Evolutionary conservation across 768 basidiomycete species (phyloP).

Genomic region (Pseudohyphozyma bogoriensis): DNA sequence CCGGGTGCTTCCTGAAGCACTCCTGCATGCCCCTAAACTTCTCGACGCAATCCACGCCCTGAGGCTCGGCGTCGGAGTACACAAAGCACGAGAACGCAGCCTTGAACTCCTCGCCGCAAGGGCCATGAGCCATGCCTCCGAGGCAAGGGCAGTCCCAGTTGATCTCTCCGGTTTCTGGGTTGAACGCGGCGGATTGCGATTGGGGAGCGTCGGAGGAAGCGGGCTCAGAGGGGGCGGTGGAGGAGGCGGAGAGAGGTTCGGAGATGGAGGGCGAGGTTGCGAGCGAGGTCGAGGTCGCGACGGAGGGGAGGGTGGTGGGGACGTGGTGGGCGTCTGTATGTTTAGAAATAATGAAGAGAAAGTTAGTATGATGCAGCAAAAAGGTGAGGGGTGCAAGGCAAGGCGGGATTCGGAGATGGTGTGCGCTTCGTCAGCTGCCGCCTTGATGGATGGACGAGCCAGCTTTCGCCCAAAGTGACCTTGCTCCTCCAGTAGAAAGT

Average conservation of each 20-base stretch:
- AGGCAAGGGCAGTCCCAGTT: conserved; percentile 99
- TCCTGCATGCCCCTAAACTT: conserved; percentile 96
- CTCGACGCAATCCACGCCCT: conserved; percentile 95
- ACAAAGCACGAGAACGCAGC: conserved; percentile 97
- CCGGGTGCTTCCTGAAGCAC: conserved; percentile 92
- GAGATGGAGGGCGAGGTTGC: background rate
- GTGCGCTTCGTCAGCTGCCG: background rate
- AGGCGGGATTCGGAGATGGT: no score
- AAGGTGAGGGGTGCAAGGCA: no score
- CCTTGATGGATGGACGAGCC: background rate
- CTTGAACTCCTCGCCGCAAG: conserved; percentile 84
- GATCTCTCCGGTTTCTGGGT: conserved; percentile 95
- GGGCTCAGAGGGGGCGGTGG: conserved; percentile 1
- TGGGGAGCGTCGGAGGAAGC: background rate
- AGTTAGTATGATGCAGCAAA: no score
- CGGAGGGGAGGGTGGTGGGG: background rate
- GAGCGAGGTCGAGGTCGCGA: background rate
- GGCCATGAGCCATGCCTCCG: conserved; percentile 96
- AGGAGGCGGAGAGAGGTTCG: background rate
- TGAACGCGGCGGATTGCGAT: conserved; percentile 53
- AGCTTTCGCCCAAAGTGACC: background rate
- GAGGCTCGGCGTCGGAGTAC: conserved; percentile 84
- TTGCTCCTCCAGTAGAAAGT: background rate
- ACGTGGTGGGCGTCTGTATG: no score
- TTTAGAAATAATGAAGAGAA: no score